Base-by-base conservation (phyloP, 106 monocot genomes). In the Agapanthus africanus region DNA sequence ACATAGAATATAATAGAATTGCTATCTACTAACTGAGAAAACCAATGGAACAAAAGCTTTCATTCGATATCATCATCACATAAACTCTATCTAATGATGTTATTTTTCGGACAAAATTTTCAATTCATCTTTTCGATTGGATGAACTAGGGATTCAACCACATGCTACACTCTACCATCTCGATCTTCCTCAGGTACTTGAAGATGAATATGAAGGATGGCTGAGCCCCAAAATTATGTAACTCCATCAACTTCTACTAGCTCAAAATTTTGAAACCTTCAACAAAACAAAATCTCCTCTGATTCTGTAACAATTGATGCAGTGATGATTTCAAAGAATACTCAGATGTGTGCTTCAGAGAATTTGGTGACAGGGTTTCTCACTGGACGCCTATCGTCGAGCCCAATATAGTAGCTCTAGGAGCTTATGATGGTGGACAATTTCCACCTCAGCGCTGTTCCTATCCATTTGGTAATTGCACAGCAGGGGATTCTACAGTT, bases 161-260 rank as follows among this genome's bases (percentile, higher is more conserved):
- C 88, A 92, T 61, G 52, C 81, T 2, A 85, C 87, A 25, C 70
- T 92, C 19, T 70, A 50, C 65, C 90, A 91, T 77, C 63, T 86
- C 7, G 86, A 91, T 77, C 76, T 83, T 70, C 90, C 90, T 1
- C 90, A 86, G 74, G 50, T 75, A 22, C 79, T 91, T 59, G 79
- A 91, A 60, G 90, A 87, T 65, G 83, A 86, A 51, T 85, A 90
- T 40, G 64, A 31, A 40, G 90, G 85, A 59, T 90, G 82, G 82
- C 37, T 90, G 54, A 85, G 83, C 67, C 78, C 75, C 0, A 82
- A 72, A 36, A 80, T 90, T 28, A 70, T 90, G 90, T 90, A 85
- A 65, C 11, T 67, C 35, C n/a, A 63, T 22, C 34, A 16, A 21
- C 63, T 16, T 34, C 36, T 35, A 18, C 18, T 61, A 7, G 33